Percentiles rank a stretch among this genome's conserved stretches.
Evolutionary conservation across 306 rosid genomes (phyloP).

Genomic region (Malus orientalis): DNA sequence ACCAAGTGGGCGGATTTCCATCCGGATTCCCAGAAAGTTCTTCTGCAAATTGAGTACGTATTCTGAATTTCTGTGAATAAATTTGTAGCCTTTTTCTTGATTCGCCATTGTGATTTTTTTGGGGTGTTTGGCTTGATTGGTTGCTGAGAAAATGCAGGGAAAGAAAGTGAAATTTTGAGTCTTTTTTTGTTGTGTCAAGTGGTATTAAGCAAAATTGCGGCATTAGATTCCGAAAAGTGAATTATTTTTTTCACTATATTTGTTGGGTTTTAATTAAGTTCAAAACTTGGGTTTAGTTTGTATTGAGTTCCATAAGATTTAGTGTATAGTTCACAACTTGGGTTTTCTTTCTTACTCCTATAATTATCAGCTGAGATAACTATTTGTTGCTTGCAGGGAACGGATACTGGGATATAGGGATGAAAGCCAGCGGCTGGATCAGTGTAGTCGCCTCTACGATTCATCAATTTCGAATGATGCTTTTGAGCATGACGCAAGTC

Average conservation of each 20-base stretch:
- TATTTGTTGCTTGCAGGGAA: conserved; percentile 46
- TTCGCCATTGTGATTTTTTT: neutral
- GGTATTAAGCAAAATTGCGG: neutral
- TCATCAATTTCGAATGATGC: conserved; percentile 71
- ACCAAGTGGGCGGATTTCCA: conserved; percentile 95
- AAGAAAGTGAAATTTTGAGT: neutral
- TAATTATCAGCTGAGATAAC: neutral
- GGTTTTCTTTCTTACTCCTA: neutral
- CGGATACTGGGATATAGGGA: conserved; percentile 73
- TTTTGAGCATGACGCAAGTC: conserved; percentile 86
- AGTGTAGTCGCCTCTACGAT: conserved; percentile 86
- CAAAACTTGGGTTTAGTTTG: neutral
- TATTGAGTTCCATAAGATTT: neutral
- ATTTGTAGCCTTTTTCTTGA: neutral
- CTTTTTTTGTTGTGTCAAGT: neutral
- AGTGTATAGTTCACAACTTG: neutral
- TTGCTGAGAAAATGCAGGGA: neutral
- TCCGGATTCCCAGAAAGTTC: conserved; percentile 85
- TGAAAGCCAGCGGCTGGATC: conserved; percentile 93
- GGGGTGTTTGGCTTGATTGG: neutral
- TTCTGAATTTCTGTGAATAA: neutral
- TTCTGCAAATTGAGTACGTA: conserved; percentile 80
- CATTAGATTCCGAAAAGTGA: neutral
- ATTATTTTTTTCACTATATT: neutral
- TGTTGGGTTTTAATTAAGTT: neutral